phyloP scores from a whole-genome alignment of 345 rosid genomes.

The Raphanus sativus region DNA sequence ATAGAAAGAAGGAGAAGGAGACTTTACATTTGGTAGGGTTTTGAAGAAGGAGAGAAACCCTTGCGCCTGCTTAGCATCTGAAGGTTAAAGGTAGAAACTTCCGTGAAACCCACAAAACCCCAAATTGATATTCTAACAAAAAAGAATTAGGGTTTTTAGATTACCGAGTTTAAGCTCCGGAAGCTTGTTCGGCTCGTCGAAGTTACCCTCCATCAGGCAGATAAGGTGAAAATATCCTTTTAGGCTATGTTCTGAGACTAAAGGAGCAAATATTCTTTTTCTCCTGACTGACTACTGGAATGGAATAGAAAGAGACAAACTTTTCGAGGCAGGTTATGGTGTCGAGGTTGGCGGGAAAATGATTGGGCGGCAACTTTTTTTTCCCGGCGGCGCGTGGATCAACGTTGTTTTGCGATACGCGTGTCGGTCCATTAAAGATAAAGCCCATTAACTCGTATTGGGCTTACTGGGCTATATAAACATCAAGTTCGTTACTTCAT shows the following conservation, averaged over 20 bases:
- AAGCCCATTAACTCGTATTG: slow-evolving; percentile 18
- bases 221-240: background rate
- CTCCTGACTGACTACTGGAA: background rate
- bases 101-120: slow-evolving; percentile 32
- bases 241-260: background rate
- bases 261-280: background rate
- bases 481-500: background rate
- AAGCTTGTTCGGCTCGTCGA: slow-evolving; percentile 67
- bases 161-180: slow-evolving; percentile 93
- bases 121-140: background rate
- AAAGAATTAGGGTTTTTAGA: slow-evolving; percentile 34
- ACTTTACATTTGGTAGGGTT: slow-evolving; percentile 65
- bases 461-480: slow-evolving; percentile 8
- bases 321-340: slow-evolving; percentile 1
- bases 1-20: too few species aligned
- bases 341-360: slow-evolving; percentile 64
- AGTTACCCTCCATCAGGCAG: slow-evolving; percentile 50
- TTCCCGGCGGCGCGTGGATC: slow-evolving; percentile 36
- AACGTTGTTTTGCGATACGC: background rate
- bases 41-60: slow-evolving; percentile 97
- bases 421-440: background rate
- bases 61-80: slow-evolving; percentile 94
- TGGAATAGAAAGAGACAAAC: slow-evolving; percentile 3
- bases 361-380: slow-evolving; percentile 32
- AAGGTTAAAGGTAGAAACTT: slow-evolving; percentile 3